These are phyloP conservation scores for Tetrapisispora namnaoensis DNA, from an alignment of 805 yeast genomes.

Conservation along the genomic window DNA sequence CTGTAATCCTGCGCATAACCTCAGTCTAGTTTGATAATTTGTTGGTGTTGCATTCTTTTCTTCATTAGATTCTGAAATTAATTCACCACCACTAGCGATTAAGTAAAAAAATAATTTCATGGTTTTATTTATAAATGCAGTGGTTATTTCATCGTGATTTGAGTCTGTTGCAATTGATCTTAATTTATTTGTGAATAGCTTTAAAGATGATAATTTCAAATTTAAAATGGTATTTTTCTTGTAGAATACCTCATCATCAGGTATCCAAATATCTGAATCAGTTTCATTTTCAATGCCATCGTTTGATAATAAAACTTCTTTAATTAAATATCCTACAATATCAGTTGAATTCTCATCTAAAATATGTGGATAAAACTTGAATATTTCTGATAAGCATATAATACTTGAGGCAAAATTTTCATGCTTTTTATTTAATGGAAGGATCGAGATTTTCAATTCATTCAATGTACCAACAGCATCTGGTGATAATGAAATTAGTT, in stretches of 20 bases:
- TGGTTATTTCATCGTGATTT: constrained; percentile 31
- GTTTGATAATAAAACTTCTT: constrained; percentile 51
- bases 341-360: constrained; percentile 47
- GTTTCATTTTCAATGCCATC: constrained; percentile 25
- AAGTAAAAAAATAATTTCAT: constrained; percentile 57
- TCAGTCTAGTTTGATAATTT: constrained; percentile 47
- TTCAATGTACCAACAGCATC: constrained; percentile 34
- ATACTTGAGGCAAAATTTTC: constrained; percentile 43
- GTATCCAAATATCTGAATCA: constrained; percentile 37
- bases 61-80: constrained; percentile 37
- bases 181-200: constrained; percentile 52
- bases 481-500: constrained; percentile 42
- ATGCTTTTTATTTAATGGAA: constrained; percentile 40
- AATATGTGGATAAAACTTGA: constrained; percentile 37
- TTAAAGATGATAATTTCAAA: constrained; percentile 44
- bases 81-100: constrained; percentile 71
- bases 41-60: constrained; percentile 52
- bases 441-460: constrained; percentile 33
- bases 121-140: constrained; percentile 49
- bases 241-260: constrained; percentile 28
- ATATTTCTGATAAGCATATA: constrained; percentile 51
- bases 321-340: constrained; percentile 49
- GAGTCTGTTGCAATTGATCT: constrained; percentile 28
- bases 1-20: constrained; percentile 58
- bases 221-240: constrained; percentile 29